These are phyloP conservation scores for Stephania yunnanensis DNA, from an alignment of 164 flowering plant genomes.

Conservation along the genomic window DNA sequence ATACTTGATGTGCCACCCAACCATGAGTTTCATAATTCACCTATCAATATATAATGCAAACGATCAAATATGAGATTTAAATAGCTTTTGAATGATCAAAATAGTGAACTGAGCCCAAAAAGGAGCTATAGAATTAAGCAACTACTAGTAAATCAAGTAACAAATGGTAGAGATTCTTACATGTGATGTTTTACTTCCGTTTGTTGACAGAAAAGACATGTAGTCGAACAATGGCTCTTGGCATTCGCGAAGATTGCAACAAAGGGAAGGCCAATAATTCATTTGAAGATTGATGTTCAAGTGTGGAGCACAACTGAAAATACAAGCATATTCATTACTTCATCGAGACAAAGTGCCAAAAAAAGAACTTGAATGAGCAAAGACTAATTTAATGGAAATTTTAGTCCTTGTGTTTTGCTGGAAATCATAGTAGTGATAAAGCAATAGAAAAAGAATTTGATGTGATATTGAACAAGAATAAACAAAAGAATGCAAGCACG, in stretches of 20 bases:
- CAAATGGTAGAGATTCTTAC: slow-evolving; percentile 28
- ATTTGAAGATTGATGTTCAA: slow-evolving; percentile 94
- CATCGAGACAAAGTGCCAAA: neutral
- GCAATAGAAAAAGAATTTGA: neutral
- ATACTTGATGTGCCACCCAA: slow-evolving; percentile 90
- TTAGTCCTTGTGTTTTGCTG: neutral
- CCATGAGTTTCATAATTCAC: slow-evolving; percentile 85
- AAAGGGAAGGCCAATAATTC: slow-evolving; percentile 97
- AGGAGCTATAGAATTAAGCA: neutral
- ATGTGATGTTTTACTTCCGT: slow-evolving; percentile 82
- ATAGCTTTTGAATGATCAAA: slow-evolving; percentile 19
- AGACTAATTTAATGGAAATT: neutral
- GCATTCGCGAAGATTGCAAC: slow-evolving; percentile 84
- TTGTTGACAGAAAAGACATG: slow-evolving; percentile 55
- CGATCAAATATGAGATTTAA: neutral
- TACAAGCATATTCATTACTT: neutral
- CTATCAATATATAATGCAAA: slow-evolving; percentile 26
- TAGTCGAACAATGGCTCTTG: slow-evolving; percentile 93
- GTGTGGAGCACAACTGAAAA: slow-evolving; percentile 81
- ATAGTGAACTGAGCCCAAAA: slow-evolving; percentile 5
- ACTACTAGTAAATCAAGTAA: neutral
- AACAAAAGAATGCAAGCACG: neutral
- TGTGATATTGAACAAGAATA: neutral
- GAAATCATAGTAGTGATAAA: neutral
- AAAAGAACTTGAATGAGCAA: neutral